These are phyloP conservation scores for Tulasnella sp. DNA, from an alignment of 768 basidiomycete species.

Conservation along the genomic window DNA sequence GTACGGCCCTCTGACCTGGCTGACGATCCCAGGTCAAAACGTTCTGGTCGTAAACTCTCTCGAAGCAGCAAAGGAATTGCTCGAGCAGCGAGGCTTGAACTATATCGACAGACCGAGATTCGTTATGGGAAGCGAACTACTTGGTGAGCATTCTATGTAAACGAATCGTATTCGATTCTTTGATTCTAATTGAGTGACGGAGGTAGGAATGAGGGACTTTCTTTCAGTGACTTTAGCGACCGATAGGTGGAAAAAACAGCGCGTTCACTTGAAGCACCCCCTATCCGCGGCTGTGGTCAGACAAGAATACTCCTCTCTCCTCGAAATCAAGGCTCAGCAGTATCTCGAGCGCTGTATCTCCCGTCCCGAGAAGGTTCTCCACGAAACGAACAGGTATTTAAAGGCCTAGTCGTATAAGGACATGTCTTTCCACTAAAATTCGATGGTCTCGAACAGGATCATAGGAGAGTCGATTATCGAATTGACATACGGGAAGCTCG, in stretches of 20 bases:
- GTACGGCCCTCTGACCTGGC: slow-evolving; percentile 23
- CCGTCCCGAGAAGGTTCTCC: background rate
- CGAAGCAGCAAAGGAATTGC: slow-evolving; percentile 5
- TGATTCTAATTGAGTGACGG: background rate
- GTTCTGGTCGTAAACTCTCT: slow-evolving; percentile 5
- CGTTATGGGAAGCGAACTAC: background rate
- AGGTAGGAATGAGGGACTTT: background rate
- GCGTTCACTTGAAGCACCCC: background rate
- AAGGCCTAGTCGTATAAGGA: too few relatives aligned
- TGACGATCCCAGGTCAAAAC: slow-evolving; percentile 7
- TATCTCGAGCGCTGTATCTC: background rate
- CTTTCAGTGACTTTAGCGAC: background rate
- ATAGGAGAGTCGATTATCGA: background rate
- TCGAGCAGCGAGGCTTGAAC: background rate
- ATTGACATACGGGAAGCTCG: background rate
- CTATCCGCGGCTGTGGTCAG: background rate
- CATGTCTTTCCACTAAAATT: too few relatives aligned
- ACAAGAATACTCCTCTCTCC: background rate
- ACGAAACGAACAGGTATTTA: background rate
- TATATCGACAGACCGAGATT: slow-evolving; percentile 3
- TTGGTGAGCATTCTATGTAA: background rate
- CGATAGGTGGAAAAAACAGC: background rate
- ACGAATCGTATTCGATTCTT: background rate
- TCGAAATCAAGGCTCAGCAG: background rate
- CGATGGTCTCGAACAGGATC: background rate